Base-by-base conservation (phyloP, 1,284 basidiomycete genomes). In the Trichosporon coremiiforme region DNA sequence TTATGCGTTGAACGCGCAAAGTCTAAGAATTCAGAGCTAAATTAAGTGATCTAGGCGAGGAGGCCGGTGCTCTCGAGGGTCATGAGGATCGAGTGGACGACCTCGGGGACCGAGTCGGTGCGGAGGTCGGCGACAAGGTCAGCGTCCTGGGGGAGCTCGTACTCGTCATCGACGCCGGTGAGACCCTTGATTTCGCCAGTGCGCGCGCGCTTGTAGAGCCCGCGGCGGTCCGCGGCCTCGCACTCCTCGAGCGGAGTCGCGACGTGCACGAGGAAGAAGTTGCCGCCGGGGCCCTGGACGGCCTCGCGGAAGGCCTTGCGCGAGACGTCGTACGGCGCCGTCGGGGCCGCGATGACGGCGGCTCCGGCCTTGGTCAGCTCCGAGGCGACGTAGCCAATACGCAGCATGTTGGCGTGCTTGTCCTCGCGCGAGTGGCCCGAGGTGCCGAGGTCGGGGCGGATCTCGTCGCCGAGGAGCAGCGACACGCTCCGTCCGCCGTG, bases 401-500 rank as follows among this genome's bases (percentile, higher is more conserved):
- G 84, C 77, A 86, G 86, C 64, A 95, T 86, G 85, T 94, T 92
- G 80, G 89, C 89, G 83, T 92, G 88, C 47, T 94, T 89, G 81
- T 97, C 94, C 77, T 95, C 92, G 12, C 86, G 82, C 5, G 91
- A 88, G 79, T 90, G 90, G 47, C 89, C 88, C 73, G 91, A 88
- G 76, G 92, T 92, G 50, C 77, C 72, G 60, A 92, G 86, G 77
- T 95, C 93, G 66, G 91, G 89, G 65, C 90, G 89, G 72, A 98
- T 88, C 68, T 90, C 90, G 78, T 99, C 96, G 38, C 95, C 96
- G 12, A 98, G 87, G 29, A 99, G 87, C 13, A 98, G 87, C 7
- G 95, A 95, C 65, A 98, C 95, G 78, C 92, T 95, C 71, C 96
- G 90, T 47, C 94, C 94, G 71, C 96, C 96, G 84, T 98, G 94